A percentile compares a stretch with the other conserved stretches of the same genome.
These are phyloP conservation scores for Leishmania braziliensis DNA, from an alignment of 208 protist genomes.

Conservation along the genomic window DNA sequence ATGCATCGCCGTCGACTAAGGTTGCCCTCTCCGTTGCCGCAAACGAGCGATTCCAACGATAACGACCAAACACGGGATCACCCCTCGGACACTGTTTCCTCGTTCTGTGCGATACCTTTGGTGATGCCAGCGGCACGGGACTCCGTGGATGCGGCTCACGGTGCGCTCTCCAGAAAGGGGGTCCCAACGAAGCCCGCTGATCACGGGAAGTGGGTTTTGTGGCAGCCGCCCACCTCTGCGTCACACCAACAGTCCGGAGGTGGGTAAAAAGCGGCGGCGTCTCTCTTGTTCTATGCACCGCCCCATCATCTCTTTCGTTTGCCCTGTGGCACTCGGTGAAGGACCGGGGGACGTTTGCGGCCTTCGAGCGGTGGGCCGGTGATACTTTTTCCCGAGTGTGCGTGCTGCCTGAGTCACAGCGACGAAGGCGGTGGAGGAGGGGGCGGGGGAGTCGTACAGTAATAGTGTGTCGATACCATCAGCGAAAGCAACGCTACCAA, in stretches of 20 bases:
- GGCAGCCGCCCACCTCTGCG: not conserved
- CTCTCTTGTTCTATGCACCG: not conserved
- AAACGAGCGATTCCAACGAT: not conserved
- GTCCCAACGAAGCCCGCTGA: not conserved
- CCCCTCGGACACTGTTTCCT: not conserved
- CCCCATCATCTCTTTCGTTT: constrained; percentile 13
- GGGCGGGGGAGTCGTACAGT: not conserved
- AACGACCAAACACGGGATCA: not conserved
- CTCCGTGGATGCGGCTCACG: not conserved
- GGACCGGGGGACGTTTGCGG: not conserved
- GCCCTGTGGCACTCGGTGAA: not conserved
- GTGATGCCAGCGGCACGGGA: not conserved
- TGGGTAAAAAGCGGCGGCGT: not conserved
- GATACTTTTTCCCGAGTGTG: not conserved
- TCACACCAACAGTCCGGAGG: not conserved
- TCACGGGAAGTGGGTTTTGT: not conserved
- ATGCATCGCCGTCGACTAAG: not conserved
- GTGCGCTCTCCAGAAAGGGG: not conserved
- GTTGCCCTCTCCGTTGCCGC: constrained; percentile 5
- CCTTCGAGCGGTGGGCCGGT: not conserved
- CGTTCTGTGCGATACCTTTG: not conserved
- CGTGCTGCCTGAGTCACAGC: not conserved
- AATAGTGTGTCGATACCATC: not conserved
- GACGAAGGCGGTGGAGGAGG: not conserved
- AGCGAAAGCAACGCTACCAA: not conserved